Evolutionary conservation across 805 yeast genomes (phyloP).

Genomic region (Teunomyces aglyptinius): DNA sequence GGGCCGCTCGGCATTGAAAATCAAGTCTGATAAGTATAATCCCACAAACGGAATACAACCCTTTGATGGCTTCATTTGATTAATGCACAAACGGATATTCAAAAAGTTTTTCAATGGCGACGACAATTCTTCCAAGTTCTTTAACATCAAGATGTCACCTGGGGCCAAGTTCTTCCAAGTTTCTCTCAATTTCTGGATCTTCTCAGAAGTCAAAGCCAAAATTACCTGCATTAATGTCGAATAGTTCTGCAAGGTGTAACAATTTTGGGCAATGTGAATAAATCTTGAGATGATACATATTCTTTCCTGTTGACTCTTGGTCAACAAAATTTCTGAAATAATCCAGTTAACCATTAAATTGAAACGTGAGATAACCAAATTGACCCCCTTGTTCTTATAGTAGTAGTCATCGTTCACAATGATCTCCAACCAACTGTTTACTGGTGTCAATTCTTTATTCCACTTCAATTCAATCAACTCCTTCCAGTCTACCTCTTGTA

Average conservation of each 20-base stretch:
- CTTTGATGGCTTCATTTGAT: slow-evolving; percentile 54
- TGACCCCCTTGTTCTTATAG: slow-evolving; percentile 64
- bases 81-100: slow-evolving; percentile 61
- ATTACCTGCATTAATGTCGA: slow-evolving; percentile 86
- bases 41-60: slow-evolving; percentile 94
- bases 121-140: slow-evolving; percentile 64
- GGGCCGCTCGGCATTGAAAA: slow-evolving; percentile 67
- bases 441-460: slow-evolving; percentile 63
- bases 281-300: slow-evolving; percentile 76
- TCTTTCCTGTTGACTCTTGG: slow-evolving; percentile 57
- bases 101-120: slow-evolving; percentile 75
- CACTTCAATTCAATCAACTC: slow-evolving; percentile 77
- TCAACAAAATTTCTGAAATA: slow-evolving; percentile 78
- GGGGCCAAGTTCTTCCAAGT: slow-evolving; percentile 77
- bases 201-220: slow-evolving; percentile 70
- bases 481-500: slow-evolving; percentile 88
- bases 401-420: slow-evolving; percentile 53
- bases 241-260: slow-evolving; percentile 72
- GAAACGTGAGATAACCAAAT: slow-evolving; percentile 79
- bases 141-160: slow-evolving; percentile 67
- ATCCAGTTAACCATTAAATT: slow-evolving; percentile 91
- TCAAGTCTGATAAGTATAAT: slow-evolving; percentile 76
- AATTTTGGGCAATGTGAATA: slow-evolving; percentile 79
- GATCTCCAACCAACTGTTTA: slow-evolving; percentile 80
- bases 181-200: slow-evolving; percentile 54